Evolutionary conservation across 306 rosid genomes (phyloP).

Genomic region (Prunus campanulata): DNA sequence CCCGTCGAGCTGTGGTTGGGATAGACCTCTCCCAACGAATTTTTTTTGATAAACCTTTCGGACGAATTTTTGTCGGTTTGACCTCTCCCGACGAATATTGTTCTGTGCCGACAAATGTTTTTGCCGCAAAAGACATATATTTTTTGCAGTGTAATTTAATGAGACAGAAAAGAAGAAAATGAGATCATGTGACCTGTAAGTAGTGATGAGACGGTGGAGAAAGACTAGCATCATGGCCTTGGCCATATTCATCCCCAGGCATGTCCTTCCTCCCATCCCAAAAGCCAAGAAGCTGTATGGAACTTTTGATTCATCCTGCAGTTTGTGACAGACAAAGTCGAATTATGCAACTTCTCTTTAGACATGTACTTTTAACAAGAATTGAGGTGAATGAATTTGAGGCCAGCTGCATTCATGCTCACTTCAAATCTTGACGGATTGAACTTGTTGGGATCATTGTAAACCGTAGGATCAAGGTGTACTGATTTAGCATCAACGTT

Average conservation of each 20-base stretch:
- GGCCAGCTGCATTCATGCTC: constrained; percentile 17
- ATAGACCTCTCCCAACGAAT: too few relatives aligned
- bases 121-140: too few relatives aligned
- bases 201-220: constrained; percentile 71
- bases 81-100: too few relatives aligned
- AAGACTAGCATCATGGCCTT: constrained; percentile 85
- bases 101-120: too few relatives aligned
- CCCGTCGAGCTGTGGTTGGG: too few relatives aligned
- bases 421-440: constrained; percentile 74
- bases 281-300: constrained; percentile 76
- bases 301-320: constrained; percentile 51
- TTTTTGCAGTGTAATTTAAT: neutral
- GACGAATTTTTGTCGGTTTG: too few relatives aligned
- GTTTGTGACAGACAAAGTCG: neutral
- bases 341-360: neutral
- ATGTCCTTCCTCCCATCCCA: constrained; percentile 91
- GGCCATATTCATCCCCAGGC: constrained; percentile 87
- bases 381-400: neutral
- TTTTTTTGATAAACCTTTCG: too few relatives aligned
- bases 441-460: constrained; percentile 55
- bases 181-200: constrained; percentile 45
- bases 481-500: constrained; percentile 77
- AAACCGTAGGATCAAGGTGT: constrained; percentile 58
- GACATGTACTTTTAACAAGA: neutral
- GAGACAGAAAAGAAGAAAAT: neutral